These are phyloP conservation scores for peach (Prunus persica) DNA, from an alignment of 306 rosid species.

Conservation along the genomic window Prunus_persica_NCBIv2 NC_034012.1:9696001-9696500, in stretches of 20 bases:
- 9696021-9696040: neutral
- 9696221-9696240: conserved; percentile 8
- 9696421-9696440: neutral
- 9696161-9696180: conserved; percentile 18
- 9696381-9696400: neutral
- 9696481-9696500: neutral
- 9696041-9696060: neutral
- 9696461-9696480: neutral
- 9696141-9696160: neutral
- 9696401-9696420: neutral
- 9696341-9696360: conserved; percentile 27
- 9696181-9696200: conserved; percentile 30
- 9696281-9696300: neutral
- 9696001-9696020: conserved; percentile 2
- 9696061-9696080: neutral
- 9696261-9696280: conserved; percentile 5
- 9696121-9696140: conserved; percentile 26
- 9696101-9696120: conserved; percentile 3
- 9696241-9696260: neutral
- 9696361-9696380: conserved; percentile 18
- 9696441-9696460: neutral
- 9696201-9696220: neutral
- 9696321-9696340: neutral
- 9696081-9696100: neutral
- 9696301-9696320: neutral